Percentiles rank a stretch among this genome's conserved stretches.
These are phyloP conservation scores for Neonectria ditissima DNA, from an alignment of 2,329 filamentous ascomycete species.

Conservation along the genomic window DNA sequence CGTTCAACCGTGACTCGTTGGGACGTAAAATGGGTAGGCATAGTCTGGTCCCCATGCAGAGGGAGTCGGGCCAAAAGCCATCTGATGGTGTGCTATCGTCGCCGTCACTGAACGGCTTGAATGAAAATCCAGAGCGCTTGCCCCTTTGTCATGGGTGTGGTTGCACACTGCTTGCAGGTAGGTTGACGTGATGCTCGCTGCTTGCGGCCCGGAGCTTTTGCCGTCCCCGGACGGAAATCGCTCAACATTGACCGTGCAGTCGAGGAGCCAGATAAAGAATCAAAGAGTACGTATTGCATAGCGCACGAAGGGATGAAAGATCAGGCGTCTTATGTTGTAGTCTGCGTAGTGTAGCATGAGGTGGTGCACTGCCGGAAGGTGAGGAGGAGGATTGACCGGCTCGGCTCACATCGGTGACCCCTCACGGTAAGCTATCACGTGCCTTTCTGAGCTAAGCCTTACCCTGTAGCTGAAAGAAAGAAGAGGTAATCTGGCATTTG, in stretches of 20 bases:
- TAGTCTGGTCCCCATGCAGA: not conserved
- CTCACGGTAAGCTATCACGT: not conserved
- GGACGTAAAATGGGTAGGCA: not conserved
- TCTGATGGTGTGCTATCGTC: too few species aligned
- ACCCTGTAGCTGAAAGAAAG: not conserved
- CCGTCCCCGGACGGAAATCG: not conserved
- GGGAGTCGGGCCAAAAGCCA: not conserved
- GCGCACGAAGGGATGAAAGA: not conserved
- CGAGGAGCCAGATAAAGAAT: not conserved
- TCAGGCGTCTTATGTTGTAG: not conserved
- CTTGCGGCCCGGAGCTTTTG: not conserved
- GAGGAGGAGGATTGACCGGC: not conserved
- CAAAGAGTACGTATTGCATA: not conserved
- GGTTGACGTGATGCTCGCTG: not conserved
- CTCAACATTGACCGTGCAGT: not conserved
- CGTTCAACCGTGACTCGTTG: not conserved
- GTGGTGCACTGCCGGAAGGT: not conserved
- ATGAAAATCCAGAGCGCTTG: not conserved
- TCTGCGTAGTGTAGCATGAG: not conserved
- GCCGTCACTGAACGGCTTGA: not conserved
- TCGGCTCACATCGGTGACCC: not conserved
- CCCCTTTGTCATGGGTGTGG: not conserved
- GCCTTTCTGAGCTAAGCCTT: not conserved
- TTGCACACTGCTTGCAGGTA: not conserved
- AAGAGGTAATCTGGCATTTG: not conserved